These are phyloP conservation scores for Sordariomycetes sp. DNA, from an alignment of 2,329 filamentous ascomycete genomes.

Conservation along the genomic window DNA sequence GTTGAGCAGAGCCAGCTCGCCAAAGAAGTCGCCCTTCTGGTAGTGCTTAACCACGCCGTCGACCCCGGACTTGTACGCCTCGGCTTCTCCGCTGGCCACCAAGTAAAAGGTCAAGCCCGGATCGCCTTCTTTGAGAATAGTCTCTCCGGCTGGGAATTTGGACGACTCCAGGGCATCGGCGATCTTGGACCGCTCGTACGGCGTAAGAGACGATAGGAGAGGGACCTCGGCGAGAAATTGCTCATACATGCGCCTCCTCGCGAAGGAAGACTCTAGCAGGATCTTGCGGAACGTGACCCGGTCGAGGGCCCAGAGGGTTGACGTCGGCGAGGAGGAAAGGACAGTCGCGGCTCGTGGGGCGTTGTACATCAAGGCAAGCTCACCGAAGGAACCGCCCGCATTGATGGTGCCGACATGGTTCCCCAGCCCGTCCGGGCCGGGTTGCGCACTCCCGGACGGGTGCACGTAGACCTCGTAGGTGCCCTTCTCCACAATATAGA, in stretches of 20 bases:
- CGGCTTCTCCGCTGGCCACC: conserved; percentile 76
- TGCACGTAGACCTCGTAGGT: conserved; percentile 90
- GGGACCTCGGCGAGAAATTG: conserved; percentile 92
- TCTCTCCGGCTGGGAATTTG: conserved; percentile 69
- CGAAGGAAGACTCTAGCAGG: conserved; percentile 95
- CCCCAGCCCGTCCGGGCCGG: conserved; percentile 74
- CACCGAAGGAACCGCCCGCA: conserved; percentile 87
- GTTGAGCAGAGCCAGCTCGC: conserved; percentile 85
- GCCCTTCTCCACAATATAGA: conserved; percentile 92
- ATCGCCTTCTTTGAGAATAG: conserved; percentile 86
- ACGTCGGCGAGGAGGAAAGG: conserved; percentile 65
- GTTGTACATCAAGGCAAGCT: conserved; percentile 97
- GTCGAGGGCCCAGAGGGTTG: conserved; percentile 88
- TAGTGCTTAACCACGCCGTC: conserved; percentile 68
- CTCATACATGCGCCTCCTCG: conserved; percentile 93
- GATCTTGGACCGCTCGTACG: conserved; percentile 94
- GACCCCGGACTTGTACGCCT: conserved; percentile 70
- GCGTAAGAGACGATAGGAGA: conserved; percentile 69
- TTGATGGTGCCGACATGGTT: conserved; percentile 72
- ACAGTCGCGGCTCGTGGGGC: conserved; percentile 92
- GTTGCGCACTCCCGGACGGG: conserved; percentile 60
- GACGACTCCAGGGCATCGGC: conserved; percentile 89
- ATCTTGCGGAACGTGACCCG: conserved; percentile 95
- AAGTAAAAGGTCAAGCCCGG: conserved; percentile 87
- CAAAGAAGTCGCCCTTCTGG: conserved; percentile 90